Conservation (phyloP, 2,329 filamentous ascomycete genomes). For the Epichloe brachyelytri region DNA sequence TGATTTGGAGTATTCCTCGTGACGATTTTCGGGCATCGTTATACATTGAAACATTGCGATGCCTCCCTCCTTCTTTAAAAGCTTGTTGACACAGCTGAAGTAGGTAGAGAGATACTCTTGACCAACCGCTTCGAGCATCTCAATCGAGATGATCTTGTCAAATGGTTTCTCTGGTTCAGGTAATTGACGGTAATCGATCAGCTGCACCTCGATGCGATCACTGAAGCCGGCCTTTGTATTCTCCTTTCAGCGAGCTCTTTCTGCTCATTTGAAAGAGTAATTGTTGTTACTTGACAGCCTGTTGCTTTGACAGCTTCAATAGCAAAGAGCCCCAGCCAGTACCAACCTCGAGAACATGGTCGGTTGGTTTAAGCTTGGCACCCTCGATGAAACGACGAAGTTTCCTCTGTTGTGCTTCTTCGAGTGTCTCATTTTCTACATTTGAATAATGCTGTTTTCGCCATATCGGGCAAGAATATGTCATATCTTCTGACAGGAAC, state of each 20-base stretch:
- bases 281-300: slow-evolving; percentile 53
- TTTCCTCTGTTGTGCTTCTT: slow-evolving; percentile 56
- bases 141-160: slow-evolving; percentile 63
- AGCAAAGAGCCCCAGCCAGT: slow-evolving; percentile 64
- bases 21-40: slow-evolving; percentile 58
- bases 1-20: slow-evolving; percentile 50
- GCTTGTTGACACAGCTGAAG: slow-evolving; percentile 48
- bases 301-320: slow-evolving; percentile 54
- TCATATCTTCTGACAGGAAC: slow-evolving; percentile 64
- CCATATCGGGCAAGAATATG: slow-evolving; percentile 62
- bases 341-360: slow-evolving; percentile 64
- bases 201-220: slow-evolving; percentile 48
- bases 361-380: slow-evolving; percentile 46
- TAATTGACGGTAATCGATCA: slow-evolving; percentile 57
- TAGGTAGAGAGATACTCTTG: slow-evolving; percentile 54
- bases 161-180: slow-evolving; percentile 40
- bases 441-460: neutral
- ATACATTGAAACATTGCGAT: slow-evolving; percentile 65
- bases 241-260: slow-evolving; percentile 53
- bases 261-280: slow-evolving; percentile 58
- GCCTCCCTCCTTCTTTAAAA: slow-evolving; percentile 53
- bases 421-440: slow-evolving; percentile 37
- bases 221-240: slow-evolving; percentile 47
- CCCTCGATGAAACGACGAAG: slow-evolving; percentile 52
- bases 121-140: slow-evolving; percentile 67